Evolutionary conservation across 208 protist species (phyloP), one percentile per base, ranked within the genome.

Genomic region (Trypanosoma grayi): DNA sequence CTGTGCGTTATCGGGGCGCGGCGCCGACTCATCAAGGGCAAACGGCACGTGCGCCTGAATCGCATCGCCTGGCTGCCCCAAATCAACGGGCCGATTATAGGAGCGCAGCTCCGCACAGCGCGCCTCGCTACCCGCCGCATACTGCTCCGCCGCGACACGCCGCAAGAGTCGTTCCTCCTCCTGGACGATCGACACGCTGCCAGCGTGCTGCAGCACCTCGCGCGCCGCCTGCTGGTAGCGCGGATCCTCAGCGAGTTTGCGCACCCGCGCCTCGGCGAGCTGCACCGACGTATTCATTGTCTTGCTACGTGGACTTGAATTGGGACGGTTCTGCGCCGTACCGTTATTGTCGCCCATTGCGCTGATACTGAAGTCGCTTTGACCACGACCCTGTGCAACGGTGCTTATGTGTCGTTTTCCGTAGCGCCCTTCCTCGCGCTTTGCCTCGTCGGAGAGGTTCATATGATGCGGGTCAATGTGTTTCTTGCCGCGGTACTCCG

Each of bases 401-500:
- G 40, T 43, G 3, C 45, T 40, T 0, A 80, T 63, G 51, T 75
- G 74, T 4, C 70, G 76, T 20, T 70, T 79, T 16, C 86, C 82
- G 39, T 76, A 70, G 27, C 77, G 74, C 18, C 86, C 86, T 34
- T 85, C 74, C 45, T 70, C 68, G 13, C 76, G 75, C 72, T 93
- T 93, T 16, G 73, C 66, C 11, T 74, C 82, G 39, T 90, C 86
- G 9, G 75, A 83, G 54, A 90, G 52, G 61, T 78, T 77, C 2
- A 77, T 66, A 57, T 86, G 67, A 30, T 72, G 63, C 0, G 80
- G 82, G 54, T 87, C 80, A 47, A 90, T 41, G 59, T 90, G 86
- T 11, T 73, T 71, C 10, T 53, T 57, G 14, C 60, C 58, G 14
- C 60, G 60, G 10, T 44, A 37, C 30, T 48, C 39, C 8, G 40